phyloP scores from a whole-genome alignment of 1,284 basidiomycete genomes.

The Puccinia hordei region DNA sequence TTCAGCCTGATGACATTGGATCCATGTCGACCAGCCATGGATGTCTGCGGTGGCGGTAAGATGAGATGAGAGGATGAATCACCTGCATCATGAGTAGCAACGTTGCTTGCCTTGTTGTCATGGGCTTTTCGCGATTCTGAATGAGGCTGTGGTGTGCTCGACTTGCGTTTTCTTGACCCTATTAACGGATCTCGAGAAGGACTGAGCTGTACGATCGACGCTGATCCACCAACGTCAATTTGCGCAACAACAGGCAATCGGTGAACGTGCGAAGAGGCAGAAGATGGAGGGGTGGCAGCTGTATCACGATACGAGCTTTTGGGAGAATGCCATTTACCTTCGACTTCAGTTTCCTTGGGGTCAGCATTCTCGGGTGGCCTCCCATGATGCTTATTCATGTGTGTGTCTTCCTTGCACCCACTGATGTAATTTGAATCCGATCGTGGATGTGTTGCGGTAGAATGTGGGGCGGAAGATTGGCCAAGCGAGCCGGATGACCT shows the following conservation, averaged over 20 bases:
- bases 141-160: constrained; percentile 14
- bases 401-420: neutral
- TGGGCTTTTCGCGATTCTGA: constrained; percentile 9
- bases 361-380: neutral
- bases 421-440: neutral
- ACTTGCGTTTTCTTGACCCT: neutral
- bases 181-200: constrained; percentile 1
- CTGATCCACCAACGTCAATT: constrained; percentile 46
- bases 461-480: neutral
- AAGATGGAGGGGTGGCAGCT: neutral
- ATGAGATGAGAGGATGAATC: neutral
- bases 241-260: constrained; percentile 43
- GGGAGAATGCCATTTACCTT: neutral
- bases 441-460: neutral
- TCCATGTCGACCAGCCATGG: constrained; percentile 3
- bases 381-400: constrained; percentile 12
- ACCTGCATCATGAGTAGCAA: too few species aligned
- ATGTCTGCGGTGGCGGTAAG: constrained; percentile 1
- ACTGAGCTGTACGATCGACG: constrained; percentile 42
- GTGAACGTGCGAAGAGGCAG: constrained; percentile 8
- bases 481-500: neutral
- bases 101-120: neutral
- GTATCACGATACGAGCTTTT: neutral
- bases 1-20: constrained; percentile 44
- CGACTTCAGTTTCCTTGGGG: neutral